phyloP scores from a whole-genome alignment of 164 flowering plant species.

The Berberis vulgaris region DNA sequence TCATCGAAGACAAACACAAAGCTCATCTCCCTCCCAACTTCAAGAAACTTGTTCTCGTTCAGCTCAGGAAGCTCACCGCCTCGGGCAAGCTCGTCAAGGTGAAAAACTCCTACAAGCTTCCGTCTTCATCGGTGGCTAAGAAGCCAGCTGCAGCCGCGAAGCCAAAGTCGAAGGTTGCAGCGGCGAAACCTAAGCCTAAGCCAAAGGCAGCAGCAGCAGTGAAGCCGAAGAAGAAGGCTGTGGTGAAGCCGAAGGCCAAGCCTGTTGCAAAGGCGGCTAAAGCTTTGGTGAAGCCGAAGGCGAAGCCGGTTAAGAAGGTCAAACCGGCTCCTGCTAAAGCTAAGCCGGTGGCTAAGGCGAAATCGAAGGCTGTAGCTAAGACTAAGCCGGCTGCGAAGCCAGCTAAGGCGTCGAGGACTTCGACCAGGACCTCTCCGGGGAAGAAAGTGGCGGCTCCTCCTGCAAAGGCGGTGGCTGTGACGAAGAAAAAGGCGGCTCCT shows the following conservation, averaged over 20 bases:
- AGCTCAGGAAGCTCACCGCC: conserved; percentile 48
- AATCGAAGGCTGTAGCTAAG: background rate
- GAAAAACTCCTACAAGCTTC: conserved; percentile 51
- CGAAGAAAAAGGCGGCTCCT: background rate
- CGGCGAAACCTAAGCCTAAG: conserved; percentile 12
- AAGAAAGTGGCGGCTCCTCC: background rate
- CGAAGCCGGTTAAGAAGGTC: background rate
- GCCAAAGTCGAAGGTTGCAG: conserved; percentile 1
- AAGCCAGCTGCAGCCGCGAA: conserved; percentile 4
- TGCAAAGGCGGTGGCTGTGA: background rate
- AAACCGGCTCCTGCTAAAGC: background rate
- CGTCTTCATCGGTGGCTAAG: conserved; percentile 6
- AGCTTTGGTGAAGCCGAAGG: background rate
- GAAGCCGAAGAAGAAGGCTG: conserved; percentile 17
- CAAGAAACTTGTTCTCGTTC: conserved; percentile 39
- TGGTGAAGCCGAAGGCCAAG: background rate
- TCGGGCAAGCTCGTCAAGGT: conserved; percentile 51
- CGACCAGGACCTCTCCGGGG: conserved; percentile 2
- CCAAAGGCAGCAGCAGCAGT: conserved; percentile 13
- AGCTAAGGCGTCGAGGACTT: conserved; percentile 1
- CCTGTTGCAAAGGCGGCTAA: background rate
- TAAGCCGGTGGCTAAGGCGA: conserved; percentile 1
- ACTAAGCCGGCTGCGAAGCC: background rate
- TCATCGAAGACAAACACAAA: conserved; percentile 51
- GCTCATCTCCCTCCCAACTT: conserved; percentile 33